Evolutionary conservation across 2,329 filamentous ascomycete genomes (phyloP).

Genomic region (Colletotrichum truncatum): DNA sequence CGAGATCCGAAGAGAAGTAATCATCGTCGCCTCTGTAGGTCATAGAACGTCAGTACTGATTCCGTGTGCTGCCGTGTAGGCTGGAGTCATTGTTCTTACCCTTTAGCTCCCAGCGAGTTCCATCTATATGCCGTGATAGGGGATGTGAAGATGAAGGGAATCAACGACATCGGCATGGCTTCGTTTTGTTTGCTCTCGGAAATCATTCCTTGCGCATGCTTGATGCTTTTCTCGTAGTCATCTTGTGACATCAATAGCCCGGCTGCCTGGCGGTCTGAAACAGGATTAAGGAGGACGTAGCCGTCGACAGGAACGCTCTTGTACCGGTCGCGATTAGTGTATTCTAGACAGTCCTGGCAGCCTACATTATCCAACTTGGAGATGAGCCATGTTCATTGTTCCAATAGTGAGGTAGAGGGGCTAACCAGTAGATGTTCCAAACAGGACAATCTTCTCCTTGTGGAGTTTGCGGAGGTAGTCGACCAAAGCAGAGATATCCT

Average conservation of each 20-base stretch:
- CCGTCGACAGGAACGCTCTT: conserved; percentile 67
- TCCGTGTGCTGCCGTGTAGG: too few relatives aligned
- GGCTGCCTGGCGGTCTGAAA: conserved; percentile 78
- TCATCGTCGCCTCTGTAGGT: conserved; percentile 77
- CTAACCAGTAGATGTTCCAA: conserved; percentile 45
- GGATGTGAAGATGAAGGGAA: conserved; percentile 27
- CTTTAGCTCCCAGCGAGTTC: conserved; percentile 56
- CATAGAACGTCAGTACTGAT: neutral
- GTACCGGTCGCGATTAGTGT: conserved; percentile 50
- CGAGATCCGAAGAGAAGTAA: conserved; percentile 83
- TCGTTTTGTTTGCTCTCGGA: conserved; percentile 61
- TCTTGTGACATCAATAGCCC: conserved; percentile 48
- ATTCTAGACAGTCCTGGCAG: conserved; percentile 67
- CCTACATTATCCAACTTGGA: too few relatives aligned
- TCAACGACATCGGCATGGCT: neutral
- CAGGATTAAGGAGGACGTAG: conserved; percentile 80
- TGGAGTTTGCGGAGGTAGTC: conserved; percentile 59
- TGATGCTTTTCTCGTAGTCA: conserved; percentile 54
- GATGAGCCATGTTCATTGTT: too few relatives aligned
- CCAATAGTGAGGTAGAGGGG: too few relatives aligned
- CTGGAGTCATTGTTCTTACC: too few relatives aligned
- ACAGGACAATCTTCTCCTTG: conserved; percentile 59
- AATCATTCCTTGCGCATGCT: conserved; percentile 63
- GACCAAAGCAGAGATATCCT: conserved; percentile 61
- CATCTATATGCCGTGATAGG: conserved; percentile 63